Percentiles rank a stretch among this genome's conserved stretches.
Conservation (phyloP, 2,329 filamentous ascomycete species). For the Diplodia corticola region DNA sequence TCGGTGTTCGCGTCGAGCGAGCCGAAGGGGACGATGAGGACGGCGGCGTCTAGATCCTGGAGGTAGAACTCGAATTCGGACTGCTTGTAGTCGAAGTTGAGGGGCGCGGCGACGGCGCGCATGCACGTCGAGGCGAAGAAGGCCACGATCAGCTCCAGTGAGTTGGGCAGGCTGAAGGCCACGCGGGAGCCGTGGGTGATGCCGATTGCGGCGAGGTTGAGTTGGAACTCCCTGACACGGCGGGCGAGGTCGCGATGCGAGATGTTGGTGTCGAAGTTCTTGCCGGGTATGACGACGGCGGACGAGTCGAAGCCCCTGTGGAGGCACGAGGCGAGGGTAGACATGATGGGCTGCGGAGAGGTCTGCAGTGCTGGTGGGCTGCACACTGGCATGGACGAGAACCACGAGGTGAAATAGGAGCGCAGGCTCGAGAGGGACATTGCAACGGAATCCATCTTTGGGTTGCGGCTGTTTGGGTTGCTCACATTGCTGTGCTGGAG, state of each 20-base stretch:
- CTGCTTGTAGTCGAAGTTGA: constrained; percentile 79
- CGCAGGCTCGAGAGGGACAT: background rate
- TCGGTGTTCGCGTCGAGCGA: constrained; percentile 61
- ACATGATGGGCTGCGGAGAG: background rate
- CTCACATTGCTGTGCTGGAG: background rate
- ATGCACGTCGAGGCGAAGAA: constrained; percentile 75
- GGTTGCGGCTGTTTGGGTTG: background rate
- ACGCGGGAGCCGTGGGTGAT: constrained; percentile 53
- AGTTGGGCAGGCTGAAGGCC: constrained; percentile 59
- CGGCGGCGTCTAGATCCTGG: constrained; percentile 70
- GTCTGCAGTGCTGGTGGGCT: background rate
- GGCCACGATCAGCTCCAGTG: constrained; percentile 70
- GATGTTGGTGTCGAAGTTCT: background rate
- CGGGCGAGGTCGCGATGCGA: background rate
- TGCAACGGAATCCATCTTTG: background rate
- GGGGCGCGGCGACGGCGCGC: constrained; percentile 71
- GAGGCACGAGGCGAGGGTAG: background rate
- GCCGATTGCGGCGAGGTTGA: constrained; percentile 48
- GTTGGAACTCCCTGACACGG: constrained; percentile 33
- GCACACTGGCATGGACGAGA: background rate
- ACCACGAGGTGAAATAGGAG: background rate
- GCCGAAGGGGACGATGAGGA: constrained; percentile 69
- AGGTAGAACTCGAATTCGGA: constrained; percentile 85
- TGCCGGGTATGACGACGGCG: background rate
- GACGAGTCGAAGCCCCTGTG: constrained; percentile 17